These are phyloP conservation scores for Bretziella fagacearum DNA, from an alignment of 2,329 filamentous ascomycete genomes.

Conservation along the genomic window DNA sequence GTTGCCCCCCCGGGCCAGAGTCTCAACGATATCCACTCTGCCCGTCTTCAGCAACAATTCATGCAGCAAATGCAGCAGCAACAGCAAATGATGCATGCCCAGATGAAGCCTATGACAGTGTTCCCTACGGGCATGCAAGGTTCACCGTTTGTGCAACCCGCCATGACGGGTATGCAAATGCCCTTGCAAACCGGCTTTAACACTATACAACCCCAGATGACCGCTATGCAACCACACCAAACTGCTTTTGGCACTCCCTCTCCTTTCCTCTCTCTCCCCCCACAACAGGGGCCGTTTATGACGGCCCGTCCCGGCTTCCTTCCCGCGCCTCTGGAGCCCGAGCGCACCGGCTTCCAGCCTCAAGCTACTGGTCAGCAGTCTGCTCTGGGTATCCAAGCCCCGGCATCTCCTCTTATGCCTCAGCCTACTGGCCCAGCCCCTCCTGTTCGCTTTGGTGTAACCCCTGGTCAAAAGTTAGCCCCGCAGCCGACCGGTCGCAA, in stretches of 20 bases:
- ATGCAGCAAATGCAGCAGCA: constrained; percentile 30
- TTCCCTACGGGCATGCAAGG: constrained; percentile 22
- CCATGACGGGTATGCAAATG: constrained; percentile 30
- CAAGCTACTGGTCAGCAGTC: constrained; percentile 24
- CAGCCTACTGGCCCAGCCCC: constrained; percentile 53
- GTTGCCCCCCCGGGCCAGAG: constrained; percentile 61
- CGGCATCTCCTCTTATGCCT: constrained; percentile 17
- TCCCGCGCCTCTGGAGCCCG: constrained; percentile 42
- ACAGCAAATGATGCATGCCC: constrained; percentile 24
- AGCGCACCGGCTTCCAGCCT: constrained; percentile 33
- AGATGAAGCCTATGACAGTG: constrained; percentile 24
- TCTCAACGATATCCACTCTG: constrained; percentile 53
- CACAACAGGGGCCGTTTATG: constrained; percentile 13
- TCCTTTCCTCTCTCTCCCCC: constrained; percentile 11
- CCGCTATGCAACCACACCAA: constrained; percentile 31
- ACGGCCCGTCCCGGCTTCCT: constrained; percentile 25
- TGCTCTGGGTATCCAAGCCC: not conserved
- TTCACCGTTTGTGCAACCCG: constrained; percentile 29
- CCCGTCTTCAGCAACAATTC: constrained; percentile 46
- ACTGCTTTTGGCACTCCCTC: constrained; percentile 29
- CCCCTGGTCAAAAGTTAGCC: constrained; percentile 54
- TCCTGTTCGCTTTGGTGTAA: constrained; percentile 73
- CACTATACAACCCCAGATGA: constrained; percentile 43
- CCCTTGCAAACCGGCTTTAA: constrained; percentile 25
- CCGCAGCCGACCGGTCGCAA: constrained; percentile 77